Evolutionary conservation across 257 asterid species (phyloP).

Genomic region (Vinca minor): DNA sequence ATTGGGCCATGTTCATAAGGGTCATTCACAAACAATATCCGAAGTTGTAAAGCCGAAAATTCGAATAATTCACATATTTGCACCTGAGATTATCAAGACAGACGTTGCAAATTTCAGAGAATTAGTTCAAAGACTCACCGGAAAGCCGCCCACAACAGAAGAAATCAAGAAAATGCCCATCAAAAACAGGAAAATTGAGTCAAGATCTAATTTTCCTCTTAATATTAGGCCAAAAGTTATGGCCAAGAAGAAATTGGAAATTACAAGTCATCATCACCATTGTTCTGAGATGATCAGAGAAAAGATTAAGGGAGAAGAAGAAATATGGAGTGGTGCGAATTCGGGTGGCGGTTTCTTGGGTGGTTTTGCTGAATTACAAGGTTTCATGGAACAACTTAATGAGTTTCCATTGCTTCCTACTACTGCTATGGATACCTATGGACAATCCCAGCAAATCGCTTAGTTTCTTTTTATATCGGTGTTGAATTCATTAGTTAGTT

Average conservation of each 20-base stretch:
- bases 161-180: slow-evolving; percentile 66
- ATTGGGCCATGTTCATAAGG: slow-evolving; percentile 41
- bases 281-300: slow-evolving; percentile 21
- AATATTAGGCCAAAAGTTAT: too few species aligned
- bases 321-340: slow-evolving; percentile 57
- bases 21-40: slow-evolving; percentile 48
- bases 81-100: slow-evolving; percentile 84
- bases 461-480: not conserved
- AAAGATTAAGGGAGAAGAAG: slow-evolving; percentile 70
- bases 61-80: slow-evolving; percentile 82
- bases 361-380: slow-evolving; percentile 50
- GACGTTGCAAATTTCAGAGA: slow-evolving; percentile 60
- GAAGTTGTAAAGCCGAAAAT: slow-evolving; percentile 64
- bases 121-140: slow-evolving; percentile 56
- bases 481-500: too few species aligned
- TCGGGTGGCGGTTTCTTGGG: slow-evolving; percentile 63
- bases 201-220: too few species aligned
- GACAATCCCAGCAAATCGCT: slow-evolving; percentile 32
- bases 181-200: too few species aligned
- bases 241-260: slow-evolving; percentile 36
- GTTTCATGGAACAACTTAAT: slow-evolving; percentile 48
- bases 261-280: slow-evolving; percentile 16
- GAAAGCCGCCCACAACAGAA: slow-evolving; percentile 86
- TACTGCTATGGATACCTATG: slow-evolving; percentile 31
- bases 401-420: slow-evolving; percentile 36